Conservation (phyloP, 2,329 filamentous ascomycete genomes). For the Cryphonectria parasitica region DNA sequence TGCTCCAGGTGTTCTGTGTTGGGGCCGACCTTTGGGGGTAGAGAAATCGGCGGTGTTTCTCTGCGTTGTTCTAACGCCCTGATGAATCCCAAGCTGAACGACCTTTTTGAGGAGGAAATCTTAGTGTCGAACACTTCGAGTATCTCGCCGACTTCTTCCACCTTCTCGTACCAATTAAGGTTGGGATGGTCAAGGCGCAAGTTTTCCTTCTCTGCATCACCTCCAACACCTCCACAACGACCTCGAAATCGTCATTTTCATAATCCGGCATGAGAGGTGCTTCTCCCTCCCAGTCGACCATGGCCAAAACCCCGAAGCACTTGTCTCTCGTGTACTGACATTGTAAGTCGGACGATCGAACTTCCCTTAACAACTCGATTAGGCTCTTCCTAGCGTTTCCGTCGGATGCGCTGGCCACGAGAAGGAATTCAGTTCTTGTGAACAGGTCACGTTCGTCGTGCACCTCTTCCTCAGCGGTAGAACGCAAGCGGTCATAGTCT, state of each 20-base stretch:
- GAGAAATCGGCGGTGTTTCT: too few relatives aligned
- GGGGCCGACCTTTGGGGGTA: too few relatives aligned
- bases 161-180: too few relatives aligned
- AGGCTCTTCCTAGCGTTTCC: background rate
- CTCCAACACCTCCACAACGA: background rate
- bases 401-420: background rate
- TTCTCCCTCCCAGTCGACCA: background rate
- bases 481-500: too few relatives aligned
- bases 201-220: background rate
- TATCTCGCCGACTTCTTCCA: background rate
- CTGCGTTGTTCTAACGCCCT: too few relatives aligned
- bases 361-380: fast-evolving
- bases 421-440: background rate
- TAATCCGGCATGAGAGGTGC: background rate
- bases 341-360: background rate
- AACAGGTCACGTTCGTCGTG: too few relatives aligned
- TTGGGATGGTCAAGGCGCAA: too few relatives aligned
- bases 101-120: too few relatives aligned
- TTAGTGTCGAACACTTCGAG: too few relatives aligned
- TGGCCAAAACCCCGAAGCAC: background rate
- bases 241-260: background rate
- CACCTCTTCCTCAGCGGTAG: too few relatives aligned
- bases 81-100: too few relatives aligned
- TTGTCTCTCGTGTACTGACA: background rate
- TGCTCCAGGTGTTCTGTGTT: too few relatives aligned